Evolutionary conservation across 805 yeast genomes (phyloP).

Genomic region (Spathaspora passalidarum): DNA sequence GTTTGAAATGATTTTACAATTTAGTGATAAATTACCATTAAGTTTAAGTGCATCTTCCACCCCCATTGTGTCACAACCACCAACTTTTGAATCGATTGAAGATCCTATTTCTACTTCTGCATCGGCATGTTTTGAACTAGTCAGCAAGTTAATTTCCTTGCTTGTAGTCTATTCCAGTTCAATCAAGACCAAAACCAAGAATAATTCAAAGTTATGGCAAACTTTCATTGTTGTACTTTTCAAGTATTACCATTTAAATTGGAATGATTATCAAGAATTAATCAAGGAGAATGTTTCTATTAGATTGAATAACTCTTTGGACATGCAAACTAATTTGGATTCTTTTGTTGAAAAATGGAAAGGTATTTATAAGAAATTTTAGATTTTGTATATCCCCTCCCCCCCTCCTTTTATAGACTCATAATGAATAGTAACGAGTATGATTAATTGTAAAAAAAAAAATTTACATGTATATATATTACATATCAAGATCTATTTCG

Average conservation of each 20-base stretch:
- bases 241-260: slow-evolving; percentile 40
- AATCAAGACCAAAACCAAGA: slow-evolving; percentile 26
- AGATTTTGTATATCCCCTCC: slow-evolving; percentile 4
- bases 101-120: slow-evolving; percentile 1
- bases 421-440: background rate
- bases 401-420: background rate
- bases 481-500: slow-evolving; percentile 57
- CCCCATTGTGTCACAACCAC: slow-evolving; percentile 21
- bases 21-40: slow-evolving; percentile 42
- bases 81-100: background rate
- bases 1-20: slow-evolving; percentile 33
- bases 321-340: slow-evolving; percentile 31
- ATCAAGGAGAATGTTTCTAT: slow-evolving; percentile 33
- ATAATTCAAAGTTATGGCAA: slow-evolving; percentile 28
- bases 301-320: slow-evolving; percentile 33
- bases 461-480: background rate
- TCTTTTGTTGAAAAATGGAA: slow-evolving; percentile 40
- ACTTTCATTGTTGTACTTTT: slow-evolving; percentile 31
- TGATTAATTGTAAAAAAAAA: background rate
- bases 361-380: slow-evolving; percentile 22
- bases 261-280: slow-evolving; percentile 35
- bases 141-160: slow-evolving; percentile 32
- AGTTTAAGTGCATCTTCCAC: slow-evolving; percentile 45
- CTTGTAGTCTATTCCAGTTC: slow-evolving; percentile 33
- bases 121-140: slow-evolving; percentile 24